Evolutionary conservation across 768 basidiomycete species (phyloP), one percentile per base, ranked within the genome.

Genomic region (Phaffia australis): DNA sequence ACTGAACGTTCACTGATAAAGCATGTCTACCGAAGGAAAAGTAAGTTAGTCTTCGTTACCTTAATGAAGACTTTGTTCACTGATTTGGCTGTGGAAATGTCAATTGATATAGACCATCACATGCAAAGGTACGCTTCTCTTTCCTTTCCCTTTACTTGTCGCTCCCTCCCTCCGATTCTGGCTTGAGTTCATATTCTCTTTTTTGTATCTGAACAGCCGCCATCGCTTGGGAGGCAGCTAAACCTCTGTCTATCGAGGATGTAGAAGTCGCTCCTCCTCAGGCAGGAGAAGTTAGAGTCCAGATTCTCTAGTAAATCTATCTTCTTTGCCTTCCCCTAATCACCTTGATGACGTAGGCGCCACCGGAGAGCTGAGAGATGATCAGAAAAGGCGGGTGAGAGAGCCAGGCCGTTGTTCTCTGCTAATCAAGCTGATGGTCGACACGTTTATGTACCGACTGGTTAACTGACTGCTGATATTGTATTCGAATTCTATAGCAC

Each of bases 161-260:
- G 23, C 52, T 8, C 16, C 0, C 32, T 3, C 19, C 2, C 15
- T 18, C 6, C 18, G 2, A 16, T 9, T 29, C 4, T 2, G 27
- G 1, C 23, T 57, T n/a, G 1, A 57, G 7, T 57, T 59, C 19
- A 59, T 25, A 6, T 3, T 3, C 8, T 90, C 46, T 89, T 89
- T 60, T 35, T 16, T 19, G 3, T 23, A 35, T 11, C 1, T 32
- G 4, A 14, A 25, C n/a, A 61, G 65, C 69, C 21, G 74, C 74
- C 49, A 85, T 99, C 66, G 94, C 91, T 77, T 99, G 94, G 95
- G 89, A 82, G 63, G 91, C 93, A 16, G 87, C 87, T 71, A 82
- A 76, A 52, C 75, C 77, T 57, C 83, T 98, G 69, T 84, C 85
- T 73, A 79, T 97, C 73, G 94, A 98, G 77, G 85, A 90, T 49